Base-by-base conservation (phyloP, 495 filamentous ascomycete genomes). In the Clohesyomyces aquaticus region DNA sequence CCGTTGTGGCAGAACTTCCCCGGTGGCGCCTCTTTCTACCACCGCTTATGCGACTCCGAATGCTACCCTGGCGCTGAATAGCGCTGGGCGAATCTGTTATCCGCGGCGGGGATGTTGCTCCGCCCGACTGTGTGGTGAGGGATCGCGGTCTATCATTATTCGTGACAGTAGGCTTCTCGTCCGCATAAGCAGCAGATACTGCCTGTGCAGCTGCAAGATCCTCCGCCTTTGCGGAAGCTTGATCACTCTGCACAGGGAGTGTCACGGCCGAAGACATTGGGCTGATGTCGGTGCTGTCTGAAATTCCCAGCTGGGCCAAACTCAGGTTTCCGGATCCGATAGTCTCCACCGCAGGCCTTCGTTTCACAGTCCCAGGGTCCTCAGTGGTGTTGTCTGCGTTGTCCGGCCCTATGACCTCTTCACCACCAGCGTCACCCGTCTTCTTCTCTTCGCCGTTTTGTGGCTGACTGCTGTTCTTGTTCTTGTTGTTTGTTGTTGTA, bases 271-370 rank as follows among this genome's bases (percentile, higher is more conserved):
- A 74, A 75, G 59, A 81, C 81, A 75, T 75, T 10, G 74, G 69
- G 55, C 71, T 74, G n/a, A 74, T 63, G 62, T 85, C 66, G 10
- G 76, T 61, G 27, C 76, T 73, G 29, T 86, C 85, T 10, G 86
- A 77, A 38, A 91, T 87, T 14, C 88, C 88, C 27, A 97, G 77
- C 68, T 93, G 89, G 66, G 87, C 88, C 63, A 98, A 83, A 72
- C 89, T 93, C 46, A 98, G 79, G 71, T 97, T 89, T 0, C 94
- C 94, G 69, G 84, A 84, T 1, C 94, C 94, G 21, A 99, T 77
- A 2, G 95, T 99, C 72, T 95, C 91, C 16, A 97, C 83, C 11
- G 94, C 91, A 43, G 85, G 82, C 42, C 66, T 67, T 49, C 65
- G 50, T 29, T 80, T 80, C 57, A 82, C 78, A 9, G 49, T 50